phyloP scores from a whole-genome alignment of 257 asterid genomes.

The Solanum neorickii region DNA sequence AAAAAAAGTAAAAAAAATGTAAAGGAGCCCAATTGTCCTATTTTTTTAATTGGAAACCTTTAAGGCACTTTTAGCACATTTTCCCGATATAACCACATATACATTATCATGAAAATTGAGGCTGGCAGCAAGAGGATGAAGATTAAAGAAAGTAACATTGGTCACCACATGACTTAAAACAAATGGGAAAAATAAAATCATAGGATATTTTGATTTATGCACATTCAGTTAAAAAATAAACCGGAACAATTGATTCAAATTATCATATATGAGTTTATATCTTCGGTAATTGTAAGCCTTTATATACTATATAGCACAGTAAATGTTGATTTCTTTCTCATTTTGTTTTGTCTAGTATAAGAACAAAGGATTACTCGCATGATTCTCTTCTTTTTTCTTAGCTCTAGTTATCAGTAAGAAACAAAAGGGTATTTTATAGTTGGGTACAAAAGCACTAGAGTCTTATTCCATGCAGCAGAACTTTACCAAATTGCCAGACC shows the following conservation, averaged over 20 bases:
- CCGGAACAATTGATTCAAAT: background rate
- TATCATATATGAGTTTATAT: background rate
- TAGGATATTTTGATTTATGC: background rate
- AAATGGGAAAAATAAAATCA: background rate
- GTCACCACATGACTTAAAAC: background rate
- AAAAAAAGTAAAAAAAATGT: too few relatives aligned
- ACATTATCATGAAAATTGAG: background rate
- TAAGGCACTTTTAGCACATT: too few relatives aligned
- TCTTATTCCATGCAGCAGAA: background rate
- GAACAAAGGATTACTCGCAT: background rate
- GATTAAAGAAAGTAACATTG: background rate
- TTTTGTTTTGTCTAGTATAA: background rate
- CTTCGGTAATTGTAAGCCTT: background rate
- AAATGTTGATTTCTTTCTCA: background rate
- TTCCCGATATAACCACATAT: background rate
- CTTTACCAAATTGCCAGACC: conserved; percentile 72
- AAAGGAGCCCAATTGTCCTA: too few relatives aligned
- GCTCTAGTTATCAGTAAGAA: background rate
- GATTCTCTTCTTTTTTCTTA: background rate
- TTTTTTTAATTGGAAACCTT: too few relatives aligned
- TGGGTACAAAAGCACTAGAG: background rate
- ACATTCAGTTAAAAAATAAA: background rate
- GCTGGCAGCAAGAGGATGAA: background rate
- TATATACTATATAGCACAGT: background rate
- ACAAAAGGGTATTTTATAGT: background rate